These are phyloP conservation scores for Fusarium lyarnte DNA, from an alignment of 2,329 filamentous ascomycete genomes.

Conservation along the genomic window DNA sequence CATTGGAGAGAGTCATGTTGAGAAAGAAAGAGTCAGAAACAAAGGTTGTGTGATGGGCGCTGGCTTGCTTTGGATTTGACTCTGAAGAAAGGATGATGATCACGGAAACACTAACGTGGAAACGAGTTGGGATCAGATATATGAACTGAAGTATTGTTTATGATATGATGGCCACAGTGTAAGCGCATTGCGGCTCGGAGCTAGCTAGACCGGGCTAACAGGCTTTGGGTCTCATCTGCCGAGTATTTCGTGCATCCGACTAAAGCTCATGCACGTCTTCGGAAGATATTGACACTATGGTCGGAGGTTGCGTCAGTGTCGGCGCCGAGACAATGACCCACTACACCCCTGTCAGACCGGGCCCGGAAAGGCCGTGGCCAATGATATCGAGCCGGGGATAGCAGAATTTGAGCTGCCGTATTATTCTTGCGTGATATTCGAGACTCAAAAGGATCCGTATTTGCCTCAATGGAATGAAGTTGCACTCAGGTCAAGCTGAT, in stretches of 20 bases:
- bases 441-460: neutral
- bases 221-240: neutral
- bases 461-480: neutral
- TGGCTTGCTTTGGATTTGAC: neutral
- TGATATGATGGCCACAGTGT: neutral
- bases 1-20: slow-evolving; percentile 4
- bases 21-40: neutral
- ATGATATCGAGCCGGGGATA: neutral
- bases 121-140: neutral
- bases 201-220: neutral
- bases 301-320: neutral
- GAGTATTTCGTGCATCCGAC: neutral
- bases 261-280: neutral
- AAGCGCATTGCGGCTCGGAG: neutral
- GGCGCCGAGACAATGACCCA: neutral
- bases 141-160: neutral
- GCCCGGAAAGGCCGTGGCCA: neutral
- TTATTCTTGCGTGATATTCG: neutral
- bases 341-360: neutral
- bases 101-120: neutral
- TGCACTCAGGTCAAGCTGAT: neutral
- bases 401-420: neutral
- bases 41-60: neutral
- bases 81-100: neutral
- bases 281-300: neutral